Evolutionary conservation across 805 yeast genomes (phyloP), one percentile per base, ranked within the genome.

Genomic region (Wickerhamiella australiensis): DNA sequence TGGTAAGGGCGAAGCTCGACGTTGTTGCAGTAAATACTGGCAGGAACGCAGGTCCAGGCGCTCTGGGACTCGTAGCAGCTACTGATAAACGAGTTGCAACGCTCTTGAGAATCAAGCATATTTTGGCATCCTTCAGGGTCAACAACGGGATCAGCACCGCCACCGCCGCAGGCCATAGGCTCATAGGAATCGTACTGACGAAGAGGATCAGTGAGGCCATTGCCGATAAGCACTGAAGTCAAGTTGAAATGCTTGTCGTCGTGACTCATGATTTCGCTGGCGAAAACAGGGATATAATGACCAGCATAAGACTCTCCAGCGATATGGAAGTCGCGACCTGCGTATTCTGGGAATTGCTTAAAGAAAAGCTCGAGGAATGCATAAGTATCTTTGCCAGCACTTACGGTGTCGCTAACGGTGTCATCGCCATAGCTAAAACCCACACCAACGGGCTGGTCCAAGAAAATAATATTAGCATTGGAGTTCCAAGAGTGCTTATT

Each of bases 251-350:
- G 67, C 53, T 82, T 71, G 60, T 75, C 95, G 77, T 23, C 87
- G 58, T 61, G 77, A 57, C 56, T 69, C 65, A 69, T 51, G 52
- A 78, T 75, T 59, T 77, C 80, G 46, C 71, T 70, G 42, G 80
- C 82, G 58, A 78, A 84, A 15, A 76, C 85, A 15, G 98, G 98
- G 57, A 90, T 82, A 69, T 90, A 88, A 67, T 86, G 95, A 49
- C 96, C 96, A 23, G 90, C 96, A 63, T 88, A 87, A 15, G 94
- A 84, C 67, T 87, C 96, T 58, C 96, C 96, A 46, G 96, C 83
- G 65, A 87, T 83, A 67, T 86, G 95, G 79, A 87, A 85, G 41
- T 74, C 73, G 52, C 52, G 51, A 51, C 72, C 67, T 46, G 72
- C 61, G 66, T 80, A 80, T 65, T 85, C 78, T 45, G 96, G 94